Base-by-base conservation (phyloP, 2,329 filamentous ascomycete species). In the Shiraia sp. region DNA sequence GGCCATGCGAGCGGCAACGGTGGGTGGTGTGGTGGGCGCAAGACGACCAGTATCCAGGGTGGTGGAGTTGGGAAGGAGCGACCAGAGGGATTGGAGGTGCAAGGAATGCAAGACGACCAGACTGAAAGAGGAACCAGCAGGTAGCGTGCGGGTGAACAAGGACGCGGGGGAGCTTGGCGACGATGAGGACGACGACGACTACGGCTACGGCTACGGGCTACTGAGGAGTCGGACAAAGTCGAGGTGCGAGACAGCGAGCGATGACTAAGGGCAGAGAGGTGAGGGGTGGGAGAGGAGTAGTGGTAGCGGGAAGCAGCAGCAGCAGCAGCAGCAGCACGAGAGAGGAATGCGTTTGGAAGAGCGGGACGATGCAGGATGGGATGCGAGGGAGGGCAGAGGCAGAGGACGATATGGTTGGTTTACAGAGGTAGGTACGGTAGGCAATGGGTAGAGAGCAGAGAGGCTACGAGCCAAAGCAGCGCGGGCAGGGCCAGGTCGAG, bases 371-470 rank as follows among this genome's bases (percentile, higher is more conserved):
- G 51, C 19, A 49, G 43, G 50, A 55, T 47, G 51, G n/a, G 49
- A 45, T 44, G 56, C 49, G 60, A 63, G 51, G 53, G 54, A 51
- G 41, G 49, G 43, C 49, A 41, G 59, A 48, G 35, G 45, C 46
- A 36, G 45, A 40, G 47, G 40, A 51, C 57, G 50, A 49, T 56
- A 42, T 60, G 60, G 59, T 60, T 60, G 57, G 57, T 52, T 45
- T 54, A 52, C 41, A 46, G 36, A 43, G 36, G 24, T 35, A 38
- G 46, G 37, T 32, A 31, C n/a, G n/a, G n/a, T n/a, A n/a, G n/a
- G n/a, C n/a, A n/a, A n/a, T n/a, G n/a, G n/a, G n/a, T n/a, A n/a
- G n/a, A n/a, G n/a, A n/a, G n/a, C n/a, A n/a, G n/a, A n/a, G n/a
- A n/a, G n/a, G n/a, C n/a, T n/a, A n/a, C n/a, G 28, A 35, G 25